Conservation (phyloP, 1,139 yeast genomes). For the Magnusiomyces fungicola region DNA sequence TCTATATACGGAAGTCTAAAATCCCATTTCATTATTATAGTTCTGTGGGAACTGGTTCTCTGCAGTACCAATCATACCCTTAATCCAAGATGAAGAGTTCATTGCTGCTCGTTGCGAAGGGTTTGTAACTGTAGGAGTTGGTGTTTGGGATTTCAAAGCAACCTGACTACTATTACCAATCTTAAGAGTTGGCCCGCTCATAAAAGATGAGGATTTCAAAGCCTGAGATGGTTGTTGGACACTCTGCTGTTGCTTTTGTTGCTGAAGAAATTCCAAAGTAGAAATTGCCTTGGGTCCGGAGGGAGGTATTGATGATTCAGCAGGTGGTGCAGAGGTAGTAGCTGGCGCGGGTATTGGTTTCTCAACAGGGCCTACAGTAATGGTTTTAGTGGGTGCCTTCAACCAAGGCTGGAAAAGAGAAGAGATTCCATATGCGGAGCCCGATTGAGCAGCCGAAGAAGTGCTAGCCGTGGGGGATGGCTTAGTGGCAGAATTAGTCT, state of each 20-base stretch:
- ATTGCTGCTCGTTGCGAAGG: background rate
- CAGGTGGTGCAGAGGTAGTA: background rate
- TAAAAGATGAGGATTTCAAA: too few relatives aligned
- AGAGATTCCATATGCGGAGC: constrained; percentile 9
- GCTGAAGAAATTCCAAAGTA: constrained; percentile 11
- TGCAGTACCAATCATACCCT: constrained; percentile 10
- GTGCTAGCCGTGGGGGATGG: too few relatives aligned
- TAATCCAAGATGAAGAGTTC: constrained; percentile 11
- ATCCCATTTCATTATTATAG: constrained; percentile 12
- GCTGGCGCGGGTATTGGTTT: background rate
- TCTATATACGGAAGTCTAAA: background rate
- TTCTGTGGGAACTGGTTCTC: constrained; percentile 14
- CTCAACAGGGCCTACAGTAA: background rate
- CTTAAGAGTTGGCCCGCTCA: too few relatives aligned
- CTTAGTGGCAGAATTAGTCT: too few relatives aligned
- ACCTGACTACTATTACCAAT: too few relatives aligned
- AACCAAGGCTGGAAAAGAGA: constrained; percentile 15
- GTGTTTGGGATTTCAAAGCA: too few relatives aligned
- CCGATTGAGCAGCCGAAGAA: too few relatives aligned
- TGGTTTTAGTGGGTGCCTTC: constrained; percentile 1
- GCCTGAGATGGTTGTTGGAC: too few relatives aligned
- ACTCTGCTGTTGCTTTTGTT: background rate
- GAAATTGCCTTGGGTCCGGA: constrained; percentile 2
- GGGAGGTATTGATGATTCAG: background rate
- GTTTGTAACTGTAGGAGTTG: background rate